Percentiles rank a stretch among this genome's conserved stretches.
Evolutionary conservation across 257 asterid species (phyloP).

Genomic region (Jaltomata sinuosa): DNA sequence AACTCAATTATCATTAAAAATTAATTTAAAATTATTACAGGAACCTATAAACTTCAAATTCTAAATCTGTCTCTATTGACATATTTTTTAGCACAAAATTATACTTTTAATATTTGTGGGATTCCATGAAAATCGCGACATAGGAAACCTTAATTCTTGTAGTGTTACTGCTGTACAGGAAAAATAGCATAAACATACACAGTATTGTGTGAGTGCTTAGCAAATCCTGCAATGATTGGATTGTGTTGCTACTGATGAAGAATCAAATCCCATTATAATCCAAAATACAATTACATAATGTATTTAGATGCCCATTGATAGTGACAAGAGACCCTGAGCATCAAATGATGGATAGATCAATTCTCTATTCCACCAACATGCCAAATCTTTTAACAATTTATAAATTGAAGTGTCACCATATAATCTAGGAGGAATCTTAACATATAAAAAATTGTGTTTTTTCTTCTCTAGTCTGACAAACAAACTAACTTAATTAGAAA

Average conservation of each 20-base stretch:
- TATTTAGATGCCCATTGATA: neutral
- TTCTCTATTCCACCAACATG: neutral
- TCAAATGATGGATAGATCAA: neutral
- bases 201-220: neutral
- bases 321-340: neutral
- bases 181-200: neutral
- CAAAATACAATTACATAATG: neutral
- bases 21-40: neutral
- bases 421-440: slow-evolving; percentile 12
- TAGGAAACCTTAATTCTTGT: too few species aligned
- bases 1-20: too few species aligned
- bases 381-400: neutral
- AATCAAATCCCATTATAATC: slow-evolving; percentile 34
- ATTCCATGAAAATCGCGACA: too few species aligned
- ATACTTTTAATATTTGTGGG: too few species aligned
- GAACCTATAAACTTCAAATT: neutral
- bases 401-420: neutral
- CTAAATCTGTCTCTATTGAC: neutral
- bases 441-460: neutral
- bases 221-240: slow-evolving; percentile 30
- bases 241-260: slow-evolving; percentile 13
- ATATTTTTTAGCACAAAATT: neutral
- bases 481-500: neutral
- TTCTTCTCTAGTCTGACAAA: neutral
- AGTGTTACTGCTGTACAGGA: neutral